Percentiles rank a stretch among this genome's conserved stretches.
Conservation (phyloP, 1,284 basidiomycete species). For the Apiotrichum domesticum region DNA sequence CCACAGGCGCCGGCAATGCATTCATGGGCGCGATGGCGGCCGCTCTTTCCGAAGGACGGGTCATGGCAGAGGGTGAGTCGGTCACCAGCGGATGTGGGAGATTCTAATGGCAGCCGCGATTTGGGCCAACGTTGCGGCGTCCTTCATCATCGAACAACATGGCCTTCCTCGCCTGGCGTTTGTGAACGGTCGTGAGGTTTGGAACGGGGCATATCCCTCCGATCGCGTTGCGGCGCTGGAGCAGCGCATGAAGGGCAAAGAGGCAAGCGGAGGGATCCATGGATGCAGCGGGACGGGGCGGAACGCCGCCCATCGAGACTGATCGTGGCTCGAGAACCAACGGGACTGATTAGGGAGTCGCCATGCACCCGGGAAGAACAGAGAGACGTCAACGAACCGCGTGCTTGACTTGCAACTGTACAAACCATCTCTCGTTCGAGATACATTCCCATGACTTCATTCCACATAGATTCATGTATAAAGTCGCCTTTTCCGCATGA, state of each 20-base stretch:
- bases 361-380: no score
- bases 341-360: neutral
- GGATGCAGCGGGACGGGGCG: neutral
- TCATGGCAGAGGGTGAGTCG: conserved; percentile 32
- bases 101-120: conserved; percentile 25
- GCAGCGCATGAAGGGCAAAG: neutral
- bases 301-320: no score
- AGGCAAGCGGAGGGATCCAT: neutral
- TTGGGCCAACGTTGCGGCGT: conserved; percentile 41
- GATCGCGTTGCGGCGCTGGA: conserved; percentile 19
- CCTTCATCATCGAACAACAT: conserved; percentile 41
- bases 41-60: conserved; percentile 28
- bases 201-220: conserved; percentile 30
- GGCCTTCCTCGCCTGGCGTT: conserved; percentile 29
- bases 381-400: no score
- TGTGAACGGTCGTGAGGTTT: conserved; percentile 21
- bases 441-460: no score
- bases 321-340: no score
- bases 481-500: no score
- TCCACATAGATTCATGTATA: no score
- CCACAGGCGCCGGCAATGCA: conserved; percentile 44
- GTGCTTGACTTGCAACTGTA: no score
- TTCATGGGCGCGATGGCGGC: conserved; percentile 43
- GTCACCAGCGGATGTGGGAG: no score
- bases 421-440: no score